A percentile compares a stretch with the other conserved stretches of the same genome.
phyloP scores from a whole-genome alignment of 345 rosid species.

The Acer yangbiense region DNA sequence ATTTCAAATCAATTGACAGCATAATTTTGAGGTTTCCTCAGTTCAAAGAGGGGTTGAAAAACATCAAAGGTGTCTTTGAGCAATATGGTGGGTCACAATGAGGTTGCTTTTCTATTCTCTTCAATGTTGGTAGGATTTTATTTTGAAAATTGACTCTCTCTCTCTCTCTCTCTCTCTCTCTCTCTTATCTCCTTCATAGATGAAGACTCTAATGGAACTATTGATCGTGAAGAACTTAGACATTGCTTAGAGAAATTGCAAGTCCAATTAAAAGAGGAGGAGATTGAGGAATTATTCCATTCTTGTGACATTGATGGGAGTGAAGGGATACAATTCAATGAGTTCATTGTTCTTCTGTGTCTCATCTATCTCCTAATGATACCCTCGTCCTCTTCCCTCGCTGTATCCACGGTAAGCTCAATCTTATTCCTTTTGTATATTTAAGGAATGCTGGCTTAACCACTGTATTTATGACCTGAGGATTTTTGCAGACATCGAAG shows the following conservation, averaged over 20 bases:
- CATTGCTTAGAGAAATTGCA: slow-evolving; percentile 65
- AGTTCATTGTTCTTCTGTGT: slow-evolving; percentile 79
- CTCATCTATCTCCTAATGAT: slow-evolving; percentile 69
- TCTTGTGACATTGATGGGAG: slow-evolving; percentile 84
- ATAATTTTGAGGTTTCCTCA: slow-evolving; percentile 75
- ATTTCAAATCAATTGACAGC: slow-evolving; percentile 65
- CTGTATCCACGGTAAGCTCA: slow-evolving; percentile 29
- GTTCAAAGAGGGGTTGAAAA: slow-evolving; percentile 60
- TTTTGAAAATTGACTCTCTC: neutral
- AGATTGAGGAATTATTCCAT: slow-evolving; percentile 67
- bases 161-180: neutral
- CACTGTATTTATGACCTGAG: slow-evolving; percentile 15
- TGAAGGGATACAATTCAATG: slow-evolving; percentile 78
- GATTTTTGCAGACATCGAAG: slow-evolving; percentile 44
- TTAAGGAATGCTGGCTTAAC: neutral
- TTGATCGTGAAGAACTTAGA: slow-evolving; percentile 68
- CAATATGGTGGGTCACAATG: slow-evolving; percentile 53
- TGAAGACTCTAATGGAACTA: slow-evolving; percentile 64
- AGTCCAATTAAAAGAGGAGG: slow-evolving; percentile 55
- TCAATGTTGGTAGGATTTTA: neutral
- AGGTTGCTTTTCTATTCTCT: slow-evolving; percentile 12
- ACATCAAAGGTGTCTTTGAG: slow-evolving; percentile 63
- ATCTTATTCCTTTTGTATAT: slow-evolving; percentile 2
- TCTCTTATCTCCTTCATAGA: slow-evolving; percentile 41
- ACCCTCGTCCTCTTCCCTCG: slow-evolving; percentile 42